A percentile compares a stretch with the other conserved stretches of the same genome.
Conservation (phyloP, 2,329 filamentous ascomycete species). For the Xylaria sp. region DNA sequence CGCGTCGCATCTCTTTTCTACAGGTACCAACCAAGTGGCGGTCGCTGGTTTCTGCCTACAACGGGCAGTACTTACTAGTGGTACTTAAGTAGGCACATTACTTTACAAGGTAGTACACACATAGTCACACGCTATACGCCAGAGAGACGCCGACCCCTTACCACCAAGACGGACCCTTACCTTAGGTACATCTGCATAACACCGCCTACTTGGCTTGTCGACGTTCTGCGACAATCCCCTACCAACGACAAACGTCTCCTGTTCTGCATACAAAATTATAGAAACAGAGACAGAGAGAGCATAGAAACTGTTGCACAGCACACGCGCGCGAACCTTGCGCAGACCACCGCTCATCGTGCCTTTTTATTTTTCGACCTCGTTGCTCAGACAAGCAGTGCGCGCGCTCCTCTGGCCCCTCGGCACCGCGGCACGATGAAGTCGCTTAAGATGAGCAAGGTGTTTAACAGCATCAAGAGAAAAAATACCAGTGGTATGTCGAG, state of each 20-base stretch:
- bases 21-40: constrained; percentile 3
- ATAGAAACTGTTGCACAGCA: constrained; percentile 10
- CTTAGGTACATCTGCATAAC: constrained; percentile 16
- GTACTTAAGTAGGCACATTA: neutral
- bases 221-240: constrained; percentile 21
- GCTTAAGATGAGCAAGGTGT: constrained; percentile 67
- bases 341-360: constrained; percentile 8
- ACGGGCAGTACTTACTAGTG: no score
- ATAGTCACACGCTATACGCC: neutral
- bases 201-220: neutral
- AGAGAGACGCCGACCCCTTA: neutral
- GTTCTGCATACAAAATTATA: neutral
- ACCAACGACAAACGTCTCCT: constrained; percentile 11
- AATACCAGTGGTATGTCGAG: constrained; percentile 50
- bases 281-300: neutral
- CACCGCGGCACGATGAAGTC: constrained; percentile 55
- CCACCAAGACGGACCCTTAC: neutral
- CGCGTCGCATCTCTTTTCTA: constrained; percentile 11
- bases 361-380: neutral
- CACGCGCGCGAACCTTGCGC: neutral
- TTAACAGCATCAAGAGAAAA: constrained; percentile 65
- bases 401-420: neutral
- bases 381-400: constrained; percentile 2
- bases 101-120: neutral
- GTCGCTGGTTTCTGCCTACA: neutral